phyloP scores from a whole-genome alignment of 2,329 filamentous ascomycete genomes.

The Colletotrichum melonis region DNA sequence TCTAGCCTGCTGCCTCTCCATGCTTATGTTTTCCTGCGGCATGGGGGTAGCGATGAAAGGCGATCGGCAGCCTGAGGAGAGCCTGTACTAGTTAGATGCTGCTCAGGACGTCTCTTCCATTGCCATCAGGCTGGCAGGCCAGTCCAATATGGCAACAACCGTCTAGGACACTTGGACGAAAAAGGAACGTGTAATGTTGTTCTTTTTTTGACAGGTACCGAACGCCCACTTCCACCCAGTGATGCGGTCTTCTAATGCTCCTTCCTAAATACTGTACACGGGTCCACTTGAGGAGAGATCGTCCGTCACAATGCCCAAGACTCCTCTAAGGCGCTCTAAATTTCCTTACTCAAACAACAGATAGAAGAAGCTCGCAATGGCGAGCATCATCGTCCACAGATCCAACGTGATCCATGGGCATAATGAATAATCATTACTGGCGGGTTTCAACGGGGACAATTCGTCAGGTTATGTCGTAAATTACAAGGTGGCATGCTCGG shows the following conservation, averaged over 20 bases:
- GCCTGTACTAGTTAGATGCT: neutral
- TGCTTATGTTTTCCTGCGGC: neutral
- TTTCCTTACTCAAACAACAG: slow-evolving; percentile 40
- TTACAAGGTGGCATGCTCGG: slow-evolving; percentile 36
- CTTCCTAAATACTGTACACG: slow-evolving; percentile 63
- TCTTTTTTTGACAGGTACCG: slow-evolving; percentile 24
- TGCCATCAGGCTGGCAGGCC: neutral
- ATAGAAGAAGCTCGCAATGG: slow-evolving; percentile 35
- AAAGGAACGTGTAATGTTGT: slow-evolving; percentile 2
- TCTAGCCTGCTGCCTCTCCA: neutral
- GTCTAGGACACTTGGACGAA: neutral
- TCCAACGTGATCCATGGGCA: slow-evolving; percentile 12
- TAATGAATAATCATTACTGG: slow-evolving; percentile 31
- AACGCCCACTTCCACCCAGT: slow-evolving; percentile 32
- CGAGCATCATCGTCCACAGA: slow-evolving; percentile 30
- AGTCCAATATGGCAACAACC: neutral
- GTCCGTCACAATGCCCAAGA: slow-evolving; percentile 55
- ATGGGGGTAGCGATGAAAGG: neutral
- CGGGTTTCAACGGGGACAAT: slow-evolving; percentile 24
- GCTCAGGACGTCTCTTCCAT: neutral
- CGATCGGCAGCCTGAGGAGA: neutral
- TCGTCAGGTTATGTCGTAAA: slow-evolving; percentile 30
- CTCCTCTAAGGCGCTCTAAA: slow-evolving; percentile 34
- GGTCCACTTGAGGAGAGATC: slow-evolving; percentile 65
- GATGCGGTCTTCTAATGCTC: slow-evolving; percentile 56